Evolutionary conservation across 495 filamentous ascomycete species (phyloP).

Genomic region (Pseudevernia furfuracea): DNA sequence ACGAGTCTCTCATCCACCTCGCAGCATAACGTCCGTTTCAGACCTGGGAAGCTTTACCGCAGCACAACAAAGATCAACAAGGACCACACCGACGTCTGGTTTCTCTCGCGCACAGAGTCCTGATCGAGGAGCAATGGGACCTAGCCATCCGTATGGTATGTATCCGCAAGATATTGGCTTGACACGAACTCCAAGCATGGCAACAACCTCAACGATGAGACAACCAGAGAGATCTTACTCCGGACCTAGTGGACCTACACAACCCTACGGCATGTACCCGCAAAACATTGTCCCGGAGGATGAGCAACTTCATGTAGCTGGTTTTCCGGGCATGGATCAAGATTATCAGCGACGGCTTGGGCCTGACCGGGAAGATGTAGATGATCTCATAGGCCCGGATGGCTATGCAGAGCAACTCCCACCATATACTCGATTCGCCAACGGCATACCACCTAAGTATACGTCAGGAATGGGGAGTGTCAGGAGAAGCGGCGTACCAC

Average conservation of each 20-base stretch:
- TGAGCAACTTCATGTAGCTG: slow-evolving; percentile 38
- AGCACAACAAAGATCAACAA: slow-evolving; percentile 17
- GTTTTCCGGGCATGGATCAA: slow-evolving; percentile 60
- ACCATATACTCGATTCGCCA: slow-evolving; percentile 76
- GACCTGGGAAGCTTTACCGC: slow-evolving; percentile 11
- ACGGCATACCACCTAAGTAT: slow-evolving; percentile 35
- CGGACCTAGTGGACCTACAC: slow-evolving; percentile 64
- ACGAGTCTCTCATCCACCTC: slow-evolving; percentile 34
- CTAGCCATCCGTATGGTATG: slow-evolving; percentile 51
- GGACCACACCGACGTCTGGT: slow-evolving; percentile 22
- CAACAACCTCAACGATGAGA: slow-evolving; percentile 54
- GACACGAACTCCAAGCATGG: slow-evolving; percentile 54
- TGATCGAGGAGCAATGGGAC: slow-evolving; percentile 48
- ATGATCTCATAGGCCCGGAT: slow-evolving; percentile 79
- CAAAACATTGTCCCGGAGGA: slow-evolving; percentile 60
- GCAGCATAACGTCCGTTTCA: slow-evolving; percentile 23
- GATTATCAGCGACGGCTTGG: slow-evolving; percentile 63
- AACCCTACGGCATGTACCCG: slow-evolving; percentile 79
- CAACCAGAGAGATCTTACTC: slow-evolving; percentile 52
- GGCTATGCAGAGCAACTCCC: slow-evolving; percentile 86
- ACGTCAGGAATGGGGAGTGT: slow-evolving; percentile 9
- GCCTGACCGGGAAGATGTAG: slow-evolving; percentile 75
- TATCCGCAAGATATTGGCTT: slow-evolving; percentile 46
- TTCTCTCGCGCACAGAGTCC: slow-evolving; percentile 43
- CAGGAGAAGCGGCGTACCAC: slow-evolving; percentile 1